Evolutionary conservation across 73 alveolate genomes (phyloP).

Genomic region (Paramecium bursaria): DNA sequence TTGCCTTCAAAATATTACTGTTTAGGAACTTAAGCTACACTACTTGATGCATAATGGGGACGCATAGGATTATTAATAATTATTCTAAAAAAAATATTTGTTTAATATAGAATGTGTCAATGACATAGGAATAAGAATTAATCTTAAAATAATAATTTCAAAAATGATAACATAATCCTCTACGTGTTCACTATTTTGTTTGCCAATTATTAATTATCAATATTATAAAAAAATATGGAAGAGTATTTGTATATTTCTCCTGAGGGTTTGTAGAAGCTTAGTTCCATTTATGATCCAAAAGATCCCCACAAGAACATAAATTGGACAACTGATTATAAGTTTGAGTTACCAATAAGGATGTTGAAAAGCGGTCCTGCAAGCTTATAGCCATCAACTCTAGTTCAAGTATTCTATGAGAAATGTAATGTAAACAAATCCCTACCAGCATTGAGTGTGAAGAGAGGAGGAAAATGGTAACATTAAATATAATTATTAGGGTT

Average conservation of each 20-base stretch:
- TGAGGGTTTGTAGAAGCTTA: slow-evolving; percentile 59
- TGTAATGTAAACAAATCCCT: slow-evolving; percentile 13
- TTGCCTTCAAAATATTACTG: slow-evolving; percentile 94
- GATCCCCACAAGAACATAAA: slow-evolving; percentile 62
- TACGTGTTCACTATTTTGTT: not conserved
- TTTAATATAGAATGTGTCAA: not conserved
- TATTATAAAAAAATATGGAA: slow-evolving; percentile 27
- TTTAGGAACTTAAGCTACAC: slow-evolving; percentile 57
- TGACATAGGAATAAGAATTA: too few species aligned
- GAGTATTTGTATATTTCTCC: slow-evolving; percentile 66
- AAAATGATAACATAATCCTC: too few species aligned
- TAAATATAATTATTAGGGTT: not conserved
- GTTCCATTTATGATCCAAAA: slow-evolving; percentile 28
- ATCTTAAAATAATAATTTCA: too few species aligned
- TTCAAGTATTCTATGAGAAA: slow-evolving; percentile 35
- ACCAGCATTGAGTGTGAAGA: slow-evolving; percentile 74
- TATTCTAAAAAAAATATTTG: not conserved
- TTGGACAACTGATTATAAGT: slow-evolving; percentile 65
- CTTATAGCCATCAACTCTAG: slow-evolving; percentile 57
- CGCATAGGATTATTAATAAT: slow-evolving; percentile 41
- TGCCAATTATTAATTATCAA: not conserved
- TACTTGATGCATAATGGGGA: slow-evolving; percentile 57
- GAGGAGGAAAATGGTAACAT: slow-evolving; percentile 59
- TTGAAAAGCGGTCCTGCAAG: slow-evolving; percentile 66
- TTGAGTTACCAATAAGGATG: slow-evolving; percentile 66